phyloP scores from a whole-genome alignment of 2,329 filamentous ascomycete genomes.

The Claviceps digitariae region DNA sequence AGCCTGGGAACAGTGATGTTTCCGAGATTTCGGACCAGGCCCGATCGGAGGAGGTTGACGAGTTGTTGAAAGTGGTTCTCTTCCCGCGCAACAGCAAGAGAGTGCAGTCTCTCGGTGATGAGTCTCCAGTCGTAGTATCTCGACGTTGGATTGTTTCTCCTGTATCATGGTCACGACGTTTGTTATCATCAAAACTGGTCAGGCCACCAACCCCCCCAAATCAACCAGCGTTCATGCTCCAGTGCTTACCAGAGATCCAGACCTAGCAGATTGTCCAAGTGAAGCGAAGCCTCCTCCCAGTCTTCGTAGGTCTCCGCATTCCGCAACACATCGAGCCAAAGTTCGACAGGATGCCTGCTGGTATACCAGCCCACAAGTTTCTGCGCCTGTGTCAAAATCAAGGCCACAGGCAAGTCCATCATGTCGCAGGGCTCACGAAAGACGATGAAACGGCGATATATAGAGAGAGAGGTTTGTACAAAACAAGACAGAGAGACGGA shows the following conservation, averaged over 20 bases:
- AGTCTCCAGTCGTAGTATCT: conserved; percentile 78
- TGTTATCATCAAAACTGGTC: background rate
- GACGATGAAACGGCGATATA: conserved; percentile 1
- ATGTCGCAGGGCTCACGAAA: conserved; percentile 7
- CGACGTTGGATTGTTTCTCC: conserved; percentile 70
- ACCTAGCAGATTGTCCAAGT: conserved; percentile 69
- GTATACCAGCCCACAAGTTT: conserved; percentile 55
- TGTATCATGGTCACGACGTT: conserved; percentile 17
- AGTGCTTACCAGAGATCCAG: conserved; percentile 59
- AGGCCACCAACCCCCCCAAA: background rate
- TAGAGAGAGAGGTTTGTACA: background rate
- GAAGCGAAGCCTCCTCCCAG: conserved; percentile 73
- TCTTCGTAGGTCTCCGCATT: conserved; percentile 63
- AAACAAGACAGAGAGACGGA: background rate
- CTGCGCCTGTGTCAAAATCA: conserved; percentile 30
- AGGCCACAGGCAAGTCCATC: conserved; percentile 4
- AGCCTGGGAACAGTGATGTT: conserved; percentile 74
- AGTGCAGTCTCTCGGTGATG: conserved; percentile 63
- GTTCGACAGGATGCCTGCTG: conserved; percentile 48
- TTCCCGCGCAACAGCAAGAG: conserved; percentile 55
- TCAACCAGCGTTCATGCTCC: background rate
- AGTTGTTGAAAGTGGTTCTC: conserved; percentile 60
- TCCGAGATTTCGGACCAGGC: conserved; percentile 71
- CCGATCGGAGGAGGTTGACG: conserved; percentile 68
- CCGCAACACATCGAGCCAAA: conserved; percentile 51